phyloP scores from a whole-genome alignment of 768 basidiomycete species.

The Panaeolus cyanescens region DNA sequence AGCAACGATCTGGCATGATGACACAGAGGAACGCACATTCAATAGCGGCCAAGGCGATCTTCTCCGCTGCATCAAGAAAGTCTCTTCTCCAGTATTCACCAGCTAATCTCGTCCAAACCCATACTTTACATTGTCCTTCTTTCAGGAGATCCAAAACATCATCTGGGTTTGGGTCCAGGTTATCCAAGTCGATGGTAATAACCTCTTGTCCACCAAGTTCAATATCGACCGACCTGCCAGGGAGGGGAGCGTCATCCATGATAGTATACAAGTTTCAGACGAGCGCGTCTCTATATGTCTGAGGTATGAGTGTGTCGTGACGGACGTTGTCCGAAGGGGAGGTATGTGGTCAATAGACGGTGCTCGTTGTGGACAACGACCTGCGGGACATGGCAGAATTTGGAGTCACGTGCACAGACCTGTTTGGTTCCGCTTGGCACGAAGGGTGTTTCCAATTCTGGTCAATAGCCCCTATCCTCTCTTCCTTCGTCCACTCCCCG shows the following conservation, averaged over 20 bases:
- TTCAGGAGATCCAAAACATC: constrained; percentile 74
- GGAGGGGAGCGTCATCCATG: constrained; percentile 36
- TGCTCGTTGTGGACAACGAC: background rate
- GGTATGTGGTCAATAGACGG: background rate
- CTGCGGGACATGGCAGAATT: constrained; percentile 3
- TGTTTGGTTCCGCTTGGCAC: constrained; percentile 1
- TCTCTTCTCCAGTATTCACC: constrained; percentile 88
- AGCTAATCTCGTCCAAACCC: constrained; percentile 82
- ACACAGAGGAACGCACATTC: constrained; percentile 56
- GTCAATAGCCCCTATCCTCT: background rate
- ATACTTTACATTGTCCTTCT: constrained; percentile 67
- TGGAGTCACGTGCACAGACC: background rate
- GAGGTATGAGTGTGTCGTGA: background rate
- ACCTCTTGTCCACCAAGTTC: constrained; percentile 83
- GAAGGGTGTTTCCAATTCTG: constrained; percentile 5
- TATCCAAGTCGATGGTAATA: constrained; percentile 87
- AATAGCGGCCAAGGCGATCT: constrained; percentile 66
- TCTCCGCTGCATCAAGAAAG: constrained; percentile 73
- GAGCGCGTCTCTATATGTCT: background rate
- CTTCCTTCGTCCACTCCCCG: background rate
- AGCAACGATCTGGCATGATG: constrained; percentile 4
- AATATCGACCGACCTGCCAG: constrained; percentile 68
- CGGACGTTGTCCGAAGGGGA: background rate
- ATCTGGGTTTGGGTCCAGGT: constrained; percentile 77
- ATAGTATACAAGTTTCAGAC: background rate